phyloP scores from a whole-genome alignment of 2,329 filamentous ascomycete genomes.

The Chaetomium sp. region DNA sequence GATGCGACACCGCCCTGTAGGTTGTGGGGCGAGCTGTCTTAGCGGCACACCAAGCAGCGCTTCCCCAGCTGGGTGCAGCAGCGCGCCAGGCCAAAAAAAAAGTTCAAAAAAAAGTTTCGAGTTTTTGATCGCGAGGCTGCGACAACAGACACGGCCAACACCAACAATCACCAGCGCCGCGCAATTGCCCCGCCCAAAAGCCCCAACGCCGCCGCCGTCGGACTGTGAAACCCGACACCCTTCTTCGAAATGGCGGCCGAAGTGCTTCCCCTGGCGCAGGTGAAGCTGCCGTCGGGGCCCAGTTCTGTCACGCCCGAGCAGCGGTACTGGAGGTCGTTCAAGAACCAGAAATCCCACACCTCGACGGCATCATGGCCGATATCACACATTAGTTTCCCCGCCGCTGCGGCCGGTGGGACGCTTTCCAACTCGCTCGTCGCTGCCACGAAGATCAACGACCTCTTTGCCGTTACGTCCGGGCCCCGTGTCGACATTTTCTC shows the following conservation, averaged over 20 bases:
- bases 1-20: too few relatives aligned
- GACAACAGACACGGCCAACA: not conserved
- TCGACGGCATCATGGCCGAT: slow-evolving; percentile 86
- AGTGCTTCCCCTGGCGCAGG: slow-evolving; percentile 69
- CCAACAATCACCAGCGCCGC: not conserved
- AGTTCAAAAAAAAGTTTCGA: slow-evolving; percentile 10
- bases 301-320: slow-evolving; percentile 85
- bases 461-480: slow-evolving; percentile 91
- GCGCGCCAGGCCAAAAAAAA: not conserved
- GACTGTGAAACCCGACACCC: slow-evolving; percentile 14
- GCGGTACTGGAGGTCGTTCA: slow-evolving; percentile 93
- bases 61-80: not conserved
- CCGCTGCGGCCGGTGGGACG: slow-evolving; percentile 36
- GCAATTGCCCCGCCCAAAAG: not conserved
- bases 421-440: slow-evolving; percentile 31
- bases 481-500: slow-evolving; percentile 92
- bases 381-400: slow-evolving; percentile 77
- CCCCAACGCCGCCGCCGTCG: slow-evolving; percentile 7
- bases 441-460: slow-evolving; percentile 52
- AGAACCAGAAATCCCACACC: slow-evolving; percentile 81
- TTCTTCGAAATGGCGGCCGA: slow-evolving; percentile 66
- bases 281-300: slow-evolving; percentile 78
- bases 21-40: too few relatives aligned
- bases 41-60: not conserved
- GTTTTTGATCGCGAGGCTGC: not conserved